A percentile compares a stretch with the other conserved stretches of the same genome.
Evolutionary conservation across 106 monocot genomes (phyloP).

Genomic region (Dendrobium officinale): DNA sequence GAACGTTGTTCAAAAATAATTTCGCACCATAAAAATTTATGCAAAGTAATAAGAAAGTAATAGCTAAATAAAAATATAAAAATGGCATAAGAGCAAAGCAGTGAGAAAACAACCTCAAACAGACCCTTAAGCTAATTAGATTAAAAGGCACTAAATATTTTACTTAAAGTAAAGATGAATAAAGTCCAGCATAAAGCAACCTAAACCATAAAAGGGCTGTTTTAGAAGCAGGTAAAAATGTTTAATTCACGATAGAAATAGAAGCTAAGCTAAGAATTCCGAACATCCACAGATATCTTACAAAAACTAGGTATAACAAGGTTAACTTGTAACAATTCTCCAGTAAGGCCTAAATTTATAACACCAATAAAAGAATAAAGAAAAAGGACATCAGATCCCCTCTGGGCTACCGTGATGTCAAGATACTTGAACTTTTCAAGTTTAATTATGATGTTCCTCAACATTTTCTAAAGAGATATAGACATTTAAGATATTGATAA

Average conservation of each 20-base stretch:
- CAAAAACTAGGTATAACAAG: not conserved
- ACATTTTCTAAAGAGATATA: not conserved
- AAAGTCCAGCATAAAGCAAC: not conserved
- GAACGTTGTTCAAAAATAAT: not conserved
- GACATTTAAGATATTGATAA: not conserved
- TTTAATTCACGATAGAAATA: not conserved
- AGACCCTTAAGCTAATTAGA: not conserved
- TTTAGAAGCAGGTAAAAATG: no score
- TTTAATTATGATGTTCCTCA: not conserved
- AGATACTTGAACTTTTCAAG: not conserved
- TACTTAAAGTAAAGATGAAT: not conserved
- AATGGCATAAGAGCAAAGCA: no score
- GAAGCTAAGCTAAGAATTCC: not conserved
- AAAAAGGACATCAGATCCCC: not conserved
- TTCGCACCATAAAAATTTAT: no score
- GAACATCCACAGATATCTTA: not conserved
- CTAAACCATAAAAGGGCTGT: not conserved
- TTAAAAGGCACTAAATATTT: not conserved
- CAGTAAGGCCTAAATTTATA: not conserved
- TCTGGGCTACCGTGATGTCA: not conserved
- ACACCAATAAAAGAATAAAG: not conserved
- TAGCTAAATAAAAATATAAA: no score
- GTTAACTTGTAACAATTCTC: not conserved
- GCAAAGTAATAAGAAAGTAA: no score
- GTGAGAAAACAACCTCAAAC: no score